Conservation (phyloP, 1,139 yeast species). For the Candida anutae region DNA sequence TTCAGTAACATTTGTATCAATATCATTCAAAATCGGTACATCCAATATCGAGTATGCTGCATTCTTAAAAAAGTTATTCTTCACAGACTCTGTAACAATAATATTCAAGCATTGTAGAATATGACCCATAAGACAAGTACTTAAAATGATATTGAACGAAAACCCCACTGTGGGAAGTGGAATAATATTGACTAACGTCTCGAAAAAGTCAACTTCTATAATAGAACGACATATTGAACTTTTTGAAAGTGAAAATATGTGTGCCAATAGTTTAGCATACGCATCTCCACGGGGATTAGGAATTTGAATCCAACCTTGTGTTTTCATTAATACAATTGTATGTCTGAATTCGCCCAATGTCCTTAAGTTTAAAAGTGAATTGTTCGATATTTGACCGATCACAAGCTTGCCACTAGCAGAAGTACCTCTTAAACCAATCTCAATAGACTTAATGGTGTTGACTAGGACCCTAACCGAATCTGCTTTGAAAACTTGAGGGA, state of each 20-base stretch:
- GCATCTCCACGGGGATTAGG: conserved; percentile 21
- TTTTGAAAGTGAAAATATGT: conserved; percentile 24
- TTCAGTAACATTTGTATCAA: conserved; percentile 12
- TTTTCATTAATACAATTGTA: conserved; percentile 25
- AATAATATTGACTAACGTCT: conserved; percentile 37
- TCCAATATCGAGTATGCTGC: conserved; percentile 22
- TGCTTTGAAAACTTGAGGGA: conserved; percentile 32
- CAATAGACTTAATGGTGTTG: conserved; percentile 55
- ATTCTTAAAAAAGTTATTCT: conserved; percentile 16
- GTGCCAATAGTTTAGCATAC: conserved; percentile 28
- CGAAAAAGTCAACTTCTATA: conserved; percentile 47
- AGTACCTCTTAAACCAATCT: conserved; percentile 59
- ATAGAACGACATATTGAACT: conserved; percentile 19
- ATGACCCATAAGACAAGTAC: conserved; percentile 33
- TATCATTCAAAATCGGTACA: conserved; percentile 22
- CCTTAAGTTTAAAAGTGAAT: conserved; percentile 50
- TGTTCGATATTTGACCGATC: conserved; percentile 53
- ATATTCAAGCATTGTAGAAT: conserved; percentile 26
- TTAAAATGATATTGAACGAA: conserved; percentile 33
- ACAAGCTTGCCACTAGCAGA: conserved; percentile 32
- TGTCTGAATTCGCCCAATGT: conserved; percentile 40
- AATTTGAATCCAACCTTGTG: conserved; percentile 20
- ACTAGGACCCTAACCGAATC: conserved; percentile 34
- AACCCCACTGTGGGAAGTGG: conserved; percentile 35
- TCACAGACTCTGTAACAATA: conserved; percentile 16